These are phyloP conservation scores for Glomus cerebriforme DNA, from an alignment of 192 early-diverging fungal genomes.

Conservation along the genomic window DNA sequence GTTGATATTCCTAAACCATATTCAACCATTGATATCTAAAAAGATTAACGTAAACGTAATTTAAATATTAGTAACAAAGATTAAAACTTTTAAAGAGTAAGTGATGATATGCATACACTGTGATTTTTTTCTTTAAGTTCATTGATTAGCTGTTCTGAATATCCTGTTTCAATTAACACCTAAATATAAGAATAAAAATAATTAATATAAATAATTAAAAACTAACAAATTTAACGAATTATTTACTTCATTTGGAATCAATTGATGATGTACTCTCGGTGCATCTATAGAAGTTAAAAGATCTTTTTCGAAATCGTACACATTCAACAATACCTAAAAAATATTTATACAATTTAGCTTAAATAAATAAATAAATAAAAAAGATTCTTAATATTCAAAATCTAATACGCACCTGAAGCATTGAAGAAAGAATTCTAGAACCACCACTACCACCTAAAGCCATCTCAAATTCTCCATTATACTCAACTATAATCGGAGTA, in stretches of 20 bases:
- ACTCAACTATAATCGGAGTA: conserved; percentile 66
- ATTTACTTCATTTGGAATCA: conserved; percentile 69
- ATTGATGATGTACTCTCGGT: conserved; percentile 88
- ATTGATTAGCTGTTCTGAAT: conserved; percentile 25
- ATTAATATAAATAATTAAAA: not conserved
- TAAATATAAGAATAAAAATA: not conserved
- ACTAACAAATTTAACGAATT: not conserved
- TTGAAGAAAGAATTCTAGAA: conserved; percentile 77
- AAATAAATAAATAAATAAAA: too few species aligned
- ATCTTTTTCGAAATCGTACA: conserved; percentile 70
- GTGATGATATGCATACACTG: not conserved
- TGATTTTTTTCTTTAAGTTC: conserved; percentile 7
- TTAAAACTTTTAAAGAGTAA: not conserved
- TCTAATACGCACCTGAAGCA: conserved; percentile 48
- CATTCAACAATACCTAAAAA: conserved; percentile 68
- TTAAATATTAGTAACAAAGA: too few species aligned
- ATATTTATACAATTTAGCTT: not conserved
- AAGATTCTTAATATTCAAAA: not conserved
- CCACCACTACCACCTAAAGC: conserved; percentile 90
- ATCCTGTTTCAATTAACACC: not conserved
- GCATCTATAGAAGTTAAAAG: conserved; percentile 68
- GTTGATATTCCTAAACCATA: not conserved
- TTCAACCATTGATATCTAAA: not conserved
- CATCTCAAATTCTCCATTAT: conserved; percentile 66
- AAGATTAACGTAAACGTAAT: not conserved